Base-by-base conservation (phyloP, 2,329 filamentous ascomycete genomes). In the Dothistroma septosporum region DNA sequence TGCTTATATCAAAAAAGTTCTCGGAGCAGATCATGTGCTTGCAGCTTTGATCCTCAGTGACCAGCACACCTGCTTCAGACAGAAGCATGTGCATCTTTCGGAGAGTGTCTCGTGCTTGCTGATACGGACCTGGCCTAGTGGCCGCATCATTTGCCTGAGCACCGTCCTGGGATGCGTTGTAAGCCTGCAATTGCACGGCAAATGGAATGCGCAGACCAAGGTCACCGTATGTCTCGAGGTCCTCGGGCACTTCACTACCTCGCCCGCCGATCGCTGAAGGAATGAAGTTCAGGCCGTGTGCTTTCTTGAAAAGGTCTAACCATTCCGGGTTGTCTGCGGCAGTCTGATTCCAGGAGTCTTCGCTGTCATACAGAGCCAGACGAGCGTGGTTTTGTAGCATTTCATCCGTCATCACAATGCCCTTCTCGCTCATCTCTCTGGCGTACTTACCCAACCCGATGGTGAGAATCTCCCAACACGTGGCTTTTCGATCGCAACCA, bases 401-500 rank as follows among this genome's bases (percentile, higher is more conserved):
- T 19, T 79, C 77, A 62, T 83, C 81, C 1, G 78, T 80, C 21
- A 80, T 64, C 16, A 75, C 66, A 1, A 78, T 69, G 47, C 78
- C 73, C 41, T 74, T 72, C 16, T 75, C 65, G 12, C 69, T 66
- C 61, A 77, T 71, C 21, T 74, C 67, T 56, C 77, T 75, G 6
- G 78, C 79, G 58, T 75, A 81, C 37, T 71, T 74, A 35, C 79
- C 79, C 5, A 82, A 69, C 10, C 76, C 70, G 0, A 81, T 72
- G 0, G 79, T 81, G 12, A 82, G 68, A 12, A 81, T 76, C 58
- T 81, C 79, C 79, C 79, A 81, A 66, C 79, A 81, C 0, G 79
- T 82, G 1, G 71, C 61, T 41, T 68, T 57, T 14, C 48, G 31
- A 22, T 55, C 44, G 33, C 31, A 49, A 8, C 48, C 53, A 2